Conservation (phyloP, 2,329 filamentous ascomycete genomes). For the Lecanicillium sp. region DNA sequence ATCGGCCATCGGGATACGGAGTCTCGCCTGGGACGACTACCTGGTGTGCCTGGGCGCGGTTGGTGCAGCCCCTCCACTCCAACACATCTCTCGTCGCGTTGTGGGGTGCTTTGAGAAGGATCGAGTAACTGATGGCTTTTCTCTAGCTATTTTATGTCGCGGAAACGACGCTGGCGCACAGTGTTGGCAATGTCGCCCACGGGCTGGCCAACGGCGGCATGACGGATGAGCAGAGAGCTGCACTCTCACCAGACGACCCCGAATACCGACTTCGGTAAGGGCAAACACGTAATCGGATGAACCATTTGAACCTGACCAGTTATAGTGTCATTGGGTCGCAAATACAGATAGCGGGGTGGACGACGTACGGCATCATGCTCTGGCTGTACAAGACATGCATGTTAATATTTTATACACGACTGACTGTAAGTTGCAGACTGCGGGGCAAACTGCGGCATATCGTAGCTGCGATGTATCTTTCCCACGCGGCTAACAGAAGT, state of each 20-base stretch:
- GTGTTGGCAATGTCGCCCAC: conserved; percentile 32
- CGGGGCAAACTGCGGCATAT: no score
- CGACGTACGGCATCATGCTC: conserved; percentile 41
- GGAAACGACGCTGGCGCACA: conserved; percentile 25
- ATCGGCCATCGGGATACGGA: conserved; percentile 4
- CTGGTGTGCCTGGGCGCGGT: conserved; percentile 11
- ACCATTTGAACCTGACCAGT: background rate
- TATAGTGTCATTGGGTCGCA: conserved; percentile 45
- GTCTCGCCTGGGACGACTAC: conserved; percentile 10
- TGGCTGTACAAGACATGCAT: conserved; percentile 49
- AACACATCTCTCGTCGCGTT: background rate
- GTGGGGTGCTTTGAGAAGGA: background rate
- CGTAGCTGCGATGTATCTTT: no score
- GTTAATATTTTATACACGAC: conserved; percentile 44
- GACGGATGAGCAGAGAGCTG: conserved; percentile 39
- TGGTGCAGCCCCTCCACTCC: background rate
- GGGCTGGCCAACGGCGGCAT: conserved; percentile 46
- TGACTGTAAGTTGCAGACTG: conserved; percentile 39
- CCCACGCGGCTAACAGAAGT: conserved; percentile 21
- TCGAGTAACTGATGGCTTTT: background rate
- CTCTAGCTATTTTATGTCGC: conserved; percentile 16
- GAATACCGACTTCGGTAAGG: conserved; percentile 30
- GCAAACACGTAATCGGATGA: background rate
- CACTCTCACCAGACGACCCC: conserved; percentile 33
- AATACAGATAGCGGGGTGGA: conserved; percentile 47